Percentiles rank a stretch among this genome's conserved stretches.
These are phyloP conservation scores for Myxozyma udenii DNA, from an alignment of 805 yeast species.

Conservation along the genomic window DNA sequence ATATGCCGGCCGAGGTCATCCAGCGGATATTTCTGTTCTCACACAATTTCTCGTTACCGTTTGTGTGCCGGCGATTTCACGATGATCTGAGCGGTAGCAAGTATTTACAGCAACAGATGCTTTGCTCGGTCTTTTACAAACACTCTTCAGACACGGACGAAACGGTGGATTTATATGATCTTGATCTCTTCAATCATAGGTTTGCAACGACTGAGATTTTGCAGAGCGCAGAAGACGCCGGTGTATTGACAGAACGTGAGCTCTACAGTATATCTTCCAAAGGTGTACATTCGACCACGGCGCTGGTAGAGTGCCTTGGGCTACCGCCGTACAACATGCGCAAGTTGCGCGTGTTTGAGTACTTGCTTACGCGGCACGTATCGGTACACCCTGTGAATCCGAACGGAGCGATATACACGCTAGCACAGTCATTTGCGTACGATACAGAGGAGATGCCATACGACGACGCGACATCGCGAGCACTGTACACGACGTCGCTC, in stretches of 20 bases:
- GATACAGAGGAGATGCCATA: no score
- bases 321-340: no score
- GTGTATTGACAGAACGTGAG: neutral
- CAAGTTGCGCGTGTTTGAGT: no score
- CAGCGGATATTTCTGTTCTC: constrained; percentile 18
- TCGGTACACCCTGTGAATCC: no score
- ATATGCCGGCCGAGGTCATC: constrained; percentile 20
- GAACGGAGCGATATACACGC: no score
- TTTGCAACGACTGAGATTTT: constrained; percentile 15
- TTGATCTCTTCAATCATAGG: constrained; percentile 3
- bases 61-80: constrained; percentile 8
- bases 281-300: no score
- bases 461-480: no score
- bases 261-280: neutral
- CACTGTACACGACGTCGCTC: no score
- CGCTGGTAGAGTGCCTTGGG: no score
- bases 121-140: constrained; percentile 6
- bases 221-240: constrained; percentile 1
- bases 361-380: no score
- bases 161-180: constrained; percentile 10
- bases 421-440: no score
- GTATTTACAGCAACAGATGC: constrained; percentile 8
- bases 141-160: constrained; percentile 3
- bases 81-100: constrained; percentile 1
- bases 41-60: constrained; percentile 8